Conservation (phyloP, 208 protist genomes). For the Crithidia sp. region DNA sequence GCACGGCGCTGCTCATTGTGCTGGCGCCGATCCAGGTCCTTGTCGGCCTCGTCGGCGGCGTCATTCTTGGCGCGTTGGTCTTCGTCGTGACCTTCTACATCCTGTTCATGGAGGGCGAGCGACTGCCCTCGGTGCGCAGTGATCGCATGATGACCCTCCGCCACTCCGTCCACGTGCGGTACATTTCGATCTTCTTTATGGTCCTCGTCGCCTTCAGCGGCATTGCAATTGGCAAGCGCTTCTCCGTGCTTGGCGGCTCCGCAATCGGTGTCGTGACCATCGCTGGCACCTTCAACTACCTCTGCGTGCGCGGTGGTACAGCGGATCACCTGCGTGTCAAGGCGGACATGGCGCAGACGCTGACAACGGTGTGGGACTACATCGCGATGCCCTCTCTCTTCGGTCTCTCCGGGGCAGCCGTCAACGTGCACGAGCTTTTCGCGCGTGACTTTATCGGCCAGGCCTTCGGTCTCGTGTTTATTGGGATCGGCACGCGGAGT, state of each 20-base stretch:
- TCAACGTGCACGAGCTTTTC: constrained; percentile 58
- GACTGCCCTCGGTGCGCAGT: constrained; percentile 35
- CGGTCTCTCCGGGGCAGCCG: constrained; percentile 45
- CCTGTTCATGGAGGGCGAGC: constrained; percentile 54
- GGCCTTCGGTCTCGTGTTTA: constrained; percentile 48
- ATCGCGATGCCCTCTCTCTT: constrained; percentile 67
- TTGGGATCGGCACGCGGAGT: constrained; percentile 50
- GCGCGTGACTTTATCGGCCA: constrained; percentile 39
- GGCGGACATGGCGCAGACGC: constrained; percentile 48
- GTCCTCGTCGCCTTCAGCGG: constrained; percentile 38
- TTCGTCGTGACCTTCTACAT: constrained; percentile 56
- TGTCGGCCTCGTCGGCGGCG: constrained; percentile 46
- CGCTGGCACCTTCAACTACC: constrained; percentile 49
- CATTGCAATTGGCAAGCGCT: constrained; percentile 38
- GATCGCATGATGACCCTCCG: constrained; percentile 45
- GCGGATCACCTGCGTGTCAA: constrained; percentile 40
- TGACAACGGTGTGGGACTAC: constrained; percentile 62
- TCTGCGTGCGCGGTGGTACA: constrained; percentile 46
- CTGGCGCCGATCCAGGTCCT: constrained; percentile 59
- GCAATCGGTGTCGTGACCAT: constrained; percentile 45
- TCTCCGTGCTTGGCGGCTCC: constrained; percentile 42
- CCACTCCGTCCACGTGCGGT: constrained; percentile 53
- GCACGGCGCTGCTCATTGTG: constrained; percentile 36
- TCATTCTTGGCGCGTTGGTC: constrained; percentile 41
- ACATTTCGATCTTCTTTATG: constrained; percentile 48